Conservation (phyloP, 169 alveolate species). For the Plasmodium falciparum region DNA sequence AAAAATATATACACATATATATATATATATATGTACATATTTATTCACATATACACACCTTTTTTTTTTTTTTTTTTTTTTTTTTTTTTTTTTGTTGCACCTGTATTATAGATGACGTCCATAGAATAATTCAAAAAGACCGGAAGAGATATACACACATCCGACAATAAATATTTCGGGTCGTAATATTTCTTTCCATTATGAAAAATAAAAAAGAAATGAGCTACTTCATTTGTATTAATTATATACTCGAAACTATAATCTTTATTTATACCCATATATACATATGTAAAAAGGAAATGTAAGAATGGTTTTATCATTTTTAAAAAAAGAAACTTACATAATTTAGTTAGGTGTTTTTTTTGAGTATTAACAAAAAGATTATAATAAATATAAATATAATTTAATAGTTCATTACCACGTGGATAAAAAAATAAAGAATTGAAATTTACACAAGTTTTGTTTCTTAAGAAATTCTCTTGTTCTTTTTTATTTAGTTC, state of each 20-base stretch:
- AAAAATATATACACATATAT: not conserved
- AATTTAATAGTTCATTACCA: conserved; percentile 51
- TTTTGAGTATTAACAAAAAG: conserved; percentile 15
- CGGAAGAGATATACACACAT: conserved; percentile 35
- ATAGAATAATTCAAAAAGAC: conserved; percentile 38
- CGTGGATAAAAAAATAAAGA: conserved; percentile 43
- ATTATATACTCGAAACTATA: conserved; percentile 26
- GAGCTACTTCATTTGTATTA: not conserved
- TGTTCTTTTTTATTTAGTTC: no score
- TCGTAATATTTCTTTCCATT: conserved; percentile 4
- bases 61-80: not conserved
- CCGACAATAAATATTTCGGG: not conserved
- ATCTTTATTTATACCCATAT: conserved; percentile 48
- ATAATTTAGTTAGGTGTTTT: conserved; percentile 19
- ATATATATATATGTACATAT: not conserved
- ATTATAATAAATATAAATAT: conserved; percentile 30
- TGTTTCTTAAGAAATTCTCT: not conserved
- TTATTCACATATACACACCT: not conserved
- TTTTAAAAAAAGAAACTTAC: conserved; percentile 27
- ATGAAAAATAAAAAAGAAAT: conserved; percentile 19
- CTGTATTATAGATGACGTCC: conserved; percentile 15
- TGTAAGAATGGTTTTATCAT: conserved; percentile 36
- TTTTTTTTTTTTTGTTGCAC: not conserved
- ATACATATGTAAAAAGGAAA: conserved; percentile 48
- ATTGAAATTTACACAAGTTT: not conserved